Percentiles rank a stretch among this genome's conserved stretches.
Conservation (phyloP, 805 yeast genomes). For the Candida sphagnicola region DNA sequence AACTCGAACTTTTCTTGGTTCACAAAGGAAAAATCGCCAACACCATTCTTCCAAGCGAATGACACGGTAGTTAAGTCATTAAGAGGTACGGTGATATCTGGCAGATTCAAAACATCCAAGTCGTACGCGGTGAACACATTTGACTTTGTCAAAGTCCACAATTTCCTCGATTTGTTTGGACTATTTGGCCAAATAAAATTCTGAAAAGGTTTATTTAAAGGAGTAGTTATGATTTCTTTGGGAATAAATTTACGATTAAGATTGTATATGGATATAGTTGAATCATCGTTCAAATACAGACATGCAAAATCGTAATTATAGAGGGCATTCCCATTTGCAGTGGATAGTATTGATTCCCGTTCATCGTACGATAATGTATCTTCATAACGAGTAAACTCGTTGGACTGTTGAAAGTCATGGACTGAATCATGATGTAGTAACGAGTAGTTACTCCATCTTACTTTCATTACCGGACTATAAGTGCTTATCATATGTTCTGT, state of each 20-base stretch:
- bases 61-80: conserved; percentile 52
- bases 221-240: conserved; percentile 54
- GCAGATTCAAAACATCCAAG: conserved; percentile 18
- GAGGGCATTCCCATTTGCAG: conserved; percentile 21
- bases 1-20: conserved; percentile 46
- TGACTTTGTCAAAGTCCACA: conserved; percentile 40
- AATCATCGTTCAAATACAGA: conserved; percentile 69
- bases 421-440: conserved; percentile 6
- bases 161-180: conserved; percentile 15
- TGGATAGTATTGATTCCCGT: conserved; percentile 10
- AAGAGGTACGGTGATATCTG: conserved; percentile 29
- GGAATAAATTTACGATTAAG: conserved; percentile 73
- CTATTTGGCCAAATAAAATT: conserved; percentile 41
- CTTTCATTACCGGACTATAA: conserved; percentile 75
- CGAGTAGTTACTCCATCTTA: conserved; percentile 53
- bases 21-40: conserved; percentile 47
- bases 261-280: conserved; percentile 65
- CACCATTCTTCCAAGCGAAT: conserved; percentile 54
- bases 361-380: conserved; percentile 19
- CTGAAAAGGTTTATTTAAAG: conserved; percentile 38
- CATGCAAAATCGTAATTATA: conserved; percentile 67
- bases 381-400: conserved; percentile 13
- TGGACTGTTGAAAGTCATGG: conserved; percentile 7
- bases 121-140: conserved; percentile 35
- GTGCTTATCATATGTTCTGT: conserved; percentile 75